Conservation (phyloP, 192 early-diverging fungal genomes). For the Coemansia sp. region DNA sequence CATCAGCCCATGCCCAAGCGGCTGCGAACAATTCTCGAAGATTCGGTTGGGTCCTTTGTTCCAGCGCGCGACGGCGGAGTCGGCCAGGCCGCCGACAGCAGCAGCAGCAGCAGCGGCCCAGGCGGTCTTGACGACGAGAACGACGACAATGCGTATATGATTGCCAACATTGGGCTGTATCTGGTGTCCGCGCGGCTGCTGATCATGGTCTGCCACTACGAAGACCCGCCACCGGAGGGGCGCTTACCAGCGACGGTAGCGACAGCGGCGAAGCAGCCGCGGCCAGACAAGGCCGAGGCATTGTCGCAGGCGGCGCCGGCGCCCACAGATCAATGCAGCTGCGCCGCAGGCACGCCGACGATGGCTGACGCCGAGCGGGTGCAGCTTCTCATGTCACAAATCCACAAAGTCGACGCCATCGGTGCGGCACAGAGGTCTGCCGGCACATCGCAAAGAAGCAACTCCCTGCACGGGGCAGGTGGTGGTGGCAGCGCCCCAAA, state of each 20-base stretch:
- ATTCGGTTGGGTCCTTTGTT: conserved; percentile 20
- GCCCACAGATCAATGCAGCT: conserved; percentile 40
- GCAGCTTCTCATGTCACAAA: conserved; percentile 30
- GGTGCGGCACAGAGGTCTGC: neutral
- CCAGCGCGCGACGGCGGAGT: neutral
- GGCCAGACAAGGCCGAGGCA: neutral
- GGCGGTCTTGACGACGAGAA: neutral
- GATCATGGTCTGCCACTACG: conserved; percentile 49
- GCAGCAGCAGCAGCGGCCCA: neutral
- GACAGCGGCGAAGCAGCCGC: conserved; percentile 1
- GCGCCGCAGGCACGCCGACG: conserved; percentile 24
- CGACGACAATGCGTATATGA: conserved; percentile 37
- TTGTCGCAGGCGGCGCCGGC: conserved; percentile 10
- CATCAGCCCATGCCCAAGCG: conserved; percentile 43
- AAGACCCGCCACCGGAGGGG: conserved; percentile 13
- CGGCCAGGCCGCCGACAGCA: neutral
- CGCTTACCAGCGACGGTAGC: neutral
- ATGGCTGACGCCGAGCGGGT: conserved; percentile 27
- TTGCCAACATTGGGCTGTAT: conserved; percentile 48
- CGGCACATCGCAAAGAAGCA: neutral
- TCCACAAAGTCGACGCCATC: conserved; percentile 31
- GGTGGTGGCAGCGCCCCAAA: neutral
- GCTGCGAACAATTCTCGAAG: conserved; percentile 48
- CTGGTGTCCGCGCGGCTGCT: conserved; percentile 42
- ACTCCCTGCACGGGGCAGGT: neutral